Evolutionary conservation across 2,329 filamentous ascomycete genomes (phyloP).

Genomic region (Fusarium tanahbumbuense): DNA sequence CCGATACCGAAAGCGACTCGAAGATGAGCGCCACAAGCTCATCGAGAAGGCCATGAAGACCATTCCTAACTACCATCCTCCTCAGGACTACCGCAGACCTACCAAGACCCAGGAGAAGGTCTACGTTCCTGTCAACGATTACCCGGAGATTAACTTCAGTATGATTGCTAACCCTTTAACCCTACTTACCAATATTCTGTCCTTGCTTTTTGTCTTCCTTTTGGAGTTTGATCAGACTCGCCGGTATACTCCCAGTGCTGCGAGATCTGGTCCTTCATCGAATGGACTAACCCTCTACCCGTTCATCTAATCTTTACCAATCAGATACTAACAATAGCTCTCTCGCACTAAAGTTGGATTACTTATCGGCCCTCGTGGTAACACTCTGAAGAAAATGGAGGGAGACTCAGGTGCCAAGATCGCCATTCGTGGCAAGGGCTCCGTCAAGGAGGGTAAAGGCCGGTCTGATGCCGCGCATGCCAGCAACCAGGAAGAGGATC

Average conservation of each 20-base stretch:
- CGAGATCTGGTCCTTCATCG: constrained; percentile 51
- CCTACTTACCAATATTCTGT: constrained; percentile 67
- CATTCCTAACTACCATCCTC: constrained; percentile 99
- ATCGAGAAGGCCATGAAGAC: constrained; percentile 99
- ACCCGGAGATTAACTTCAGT: constrained; percentile 99
- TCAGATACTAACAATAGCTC: constrained; percentile 91
- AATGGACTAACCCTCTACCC: constrained; percentile 46
- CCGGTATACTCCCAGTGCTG: constrained; percentile 48
- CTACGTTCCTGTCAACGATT: constrained; percentile 99
- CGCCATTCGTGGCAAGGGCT: constrained; percentile 98
- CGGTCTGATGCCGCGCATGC: constrained; percentile 98
- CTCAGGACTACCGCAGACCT: constrained; percentile 96
- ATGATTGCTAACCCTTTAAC: constrained; percentile 99
- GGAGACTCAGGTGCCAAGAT: constrained; percentile 97
- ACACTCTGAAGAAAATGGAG: constrained; percentile 99
- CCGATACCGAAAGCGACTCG: constrained; percentile 96
- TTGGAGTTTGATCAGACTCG: constrained; percentile 61
- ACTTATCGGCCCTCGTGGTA: constrained; percentile 99
- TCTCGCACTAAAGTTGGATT: constrained; percentile 94
- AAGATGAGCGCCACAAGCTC: constrained; percentile 98
- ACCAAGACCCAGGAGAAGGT: constrained; percentile 99
- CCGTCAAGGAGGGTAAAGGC: constrained; percentile 99
- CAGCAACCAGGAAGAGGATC: constrained; percentile 99
- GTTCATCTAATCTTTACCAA: constrained; percentile 52
- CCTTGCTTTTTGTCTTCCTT: constrained; percentile 53